Percentiles rank a stretch among this genome's conserved stretches.
These are phyloP conservation scores for Juglanconis oblonga DNA, from an alignment of 2,329 filamentous ascomycete species.

Conservation along the genomic window DNA sequence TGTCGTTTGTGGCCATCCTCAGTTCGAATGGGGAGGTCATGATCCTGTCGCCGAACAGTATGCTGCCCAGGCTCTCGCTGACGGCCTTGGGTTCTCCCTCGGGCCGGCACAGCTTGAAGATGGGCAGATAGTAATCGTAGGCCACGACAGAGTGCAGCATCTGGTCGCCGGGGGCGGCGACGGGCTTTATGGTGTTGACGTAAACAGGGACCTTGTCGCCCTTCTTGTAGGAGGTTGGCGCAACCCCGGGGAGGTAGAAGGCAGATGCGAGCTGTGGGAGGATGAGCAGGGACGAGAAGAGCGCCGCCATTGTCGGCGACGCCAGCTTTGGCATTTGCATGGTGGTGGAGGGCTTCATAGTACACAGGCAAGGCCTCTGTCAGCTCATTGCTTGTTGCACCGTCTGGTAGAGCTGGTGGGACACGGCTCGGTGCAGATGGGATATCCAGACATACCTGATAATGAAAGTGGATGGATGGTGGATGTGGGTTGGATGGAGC, in stretches of 20 bases:
- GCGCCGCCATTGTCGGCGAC: conserved; percentile 43
- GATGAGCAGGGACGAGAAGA: conserved; percentile 48
- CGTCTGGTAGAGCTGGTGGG: neutral
- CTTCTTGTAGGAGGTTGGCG: conserved; percentile 83
- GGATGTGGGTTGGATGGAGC: neutral
- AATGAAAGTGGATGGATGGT: neutral
- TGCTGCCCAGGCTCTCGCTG: conserved; percentile 89
- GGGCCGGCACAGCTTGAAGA: conserved; percentile 85
- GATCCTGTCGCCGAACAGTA: conserved; percentile 95
- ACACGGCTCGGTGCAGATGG: neutral
- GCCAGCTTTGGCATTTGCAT: conserved; percentile 47
- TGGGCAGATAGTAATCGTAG: conserved; percentile 91
- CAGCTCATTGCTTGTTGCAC: neutral
- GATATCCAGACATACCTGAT: neutral
- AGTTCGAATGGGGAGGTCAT: conserved; percentile 93
- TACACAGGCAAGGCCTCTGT: neutral
- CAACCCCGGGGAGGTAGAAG: conserved; percentile 95
- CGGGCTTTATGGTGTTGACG: conserved; percentile 89
- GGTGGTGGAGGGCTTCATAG: neutral
- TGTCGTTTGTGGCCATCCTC: conserved; percentile 81
- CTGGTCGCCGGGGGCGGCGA: conserved; percentile 72
- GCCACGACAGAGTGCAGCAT: conserved; percentile 89
- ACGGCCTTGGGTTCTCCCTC: conserved; percentile 73
- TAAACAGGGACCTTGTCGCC: conserved; percentile 80
- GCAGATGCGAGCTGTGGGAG: conserved; percentile 59